These are phyloP conservation scores for Artemisia argyi DNA, from an alignment of 129 eudicot genomes.

Conservation along the genomic window DNA sequence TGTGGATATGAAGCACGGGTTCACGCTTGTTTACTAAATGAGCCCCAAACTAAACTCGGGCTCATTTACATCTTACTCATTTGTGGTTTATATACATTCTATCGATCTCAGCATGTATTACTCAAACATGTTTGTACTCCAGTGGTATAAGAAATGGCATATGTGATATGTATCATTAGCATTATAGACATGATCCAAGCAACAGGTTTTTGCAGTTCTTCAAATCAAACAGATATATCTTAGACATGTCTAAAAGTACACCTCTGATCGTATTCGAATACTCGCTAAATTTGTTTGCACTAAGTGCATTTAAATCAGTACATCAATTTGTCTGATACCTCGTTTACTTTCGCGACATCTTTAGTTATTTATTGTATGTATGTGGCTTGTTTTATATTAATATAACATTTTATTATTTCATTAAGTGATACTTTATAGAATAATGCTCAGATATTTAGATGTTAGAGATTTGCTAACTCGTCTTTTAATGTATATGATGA, in stretches of 20 bases:
- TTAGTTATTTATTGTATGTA: constrained; percentile 8
- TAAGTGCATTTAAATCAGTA: neutral
- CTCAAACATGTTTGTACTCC: too few species aligned
- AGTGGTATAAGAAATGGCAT: too few species aligned
- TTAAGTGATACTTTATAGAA: neutral
- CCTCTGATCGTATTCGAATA: neutral
- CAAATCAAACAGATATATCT: neutral
- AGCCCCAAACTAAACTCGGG: too few species aligned
- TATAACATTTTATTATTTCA: neutral
- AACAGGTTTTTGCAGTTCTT: neutral
- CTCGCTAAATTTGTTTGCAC: neutral
- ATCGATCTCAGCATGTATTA: too few species aligned
- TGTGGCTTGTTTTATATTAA: neutral
- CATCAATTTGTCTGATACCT: constrained; percentile 8
- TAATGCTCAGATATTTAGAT: neutral
- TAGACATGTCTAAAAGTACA: neutral
- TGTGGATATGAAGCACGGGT: too few species aligned
- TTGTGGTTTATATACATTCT: too few species aligned
- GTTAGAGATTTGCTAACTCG: neutral
- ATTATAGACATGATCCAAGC: too few species aligned
- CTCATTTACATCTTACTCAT: too few species aligned
- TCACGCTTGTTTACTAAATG: too few species aligned
- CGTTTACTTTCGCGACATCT: constrained; percentile 22
- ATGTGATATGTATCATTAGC: too few species aligned
- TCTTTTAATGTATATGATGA: neutral